Conservation (phyloP, 345 rosid genomes). For the Gynandropsis gynandra region DNA sequence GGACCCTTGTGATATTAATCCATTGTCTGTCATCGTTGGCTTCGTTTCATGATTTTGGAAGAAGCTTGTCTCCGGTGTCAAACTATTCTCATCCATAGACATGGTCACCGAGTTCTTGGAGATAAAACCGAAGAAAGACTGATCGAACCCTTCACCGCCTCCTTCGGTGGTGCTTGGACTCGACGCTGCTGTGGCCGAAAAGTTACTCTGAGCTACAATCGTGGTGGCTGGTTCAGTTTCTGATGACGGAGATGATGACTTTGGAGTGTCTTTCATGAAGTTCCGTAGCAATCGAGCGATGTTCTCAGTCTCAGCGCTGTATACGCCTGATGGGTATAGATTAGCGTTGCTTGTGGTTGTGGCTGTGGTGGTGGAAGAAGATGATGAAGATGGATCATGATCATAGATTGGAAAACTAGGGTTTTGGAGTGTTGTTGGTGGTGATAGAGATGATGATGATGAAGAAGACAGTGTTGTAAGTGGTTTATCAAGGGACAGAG, state of each 20-base stretch:
- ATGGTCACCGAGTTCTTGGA: conserved; percentile 15
- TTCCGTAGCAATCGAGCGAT: conserved; percentile 58
- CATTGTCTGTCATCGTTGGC: conserved; percentile 27
- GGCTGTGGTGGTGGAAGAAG: conserved; percentile 28
- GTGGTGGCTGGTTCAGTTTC: conserved; percentile 21
- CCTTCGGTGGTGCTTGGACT: conserved; percentile 22
- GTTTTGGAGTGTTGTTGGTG: conserved; percentile 18
- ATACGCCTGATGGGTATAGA: conserved; percentile 27
- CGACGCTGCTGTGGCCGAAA: background rate
- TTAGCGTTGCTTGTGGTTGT: conserved; percentile 23
- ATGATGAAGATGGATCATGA: conserved; percentile 27
- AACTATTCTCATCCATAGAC: conserved; percentile 28
- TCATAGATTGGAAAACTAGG: conserved; percentile 22
- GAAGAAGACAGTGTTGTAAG: conserved; percentile 17
- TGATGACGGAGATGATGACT: conserved; percentile 20
- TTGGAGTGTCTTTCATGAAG: conserved; percentile 51
- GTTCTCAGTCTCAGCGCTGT: conserved; percentile 68
- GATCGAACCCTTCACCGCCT: conserved; percentile 24
- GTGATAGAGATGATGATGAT: conserved; percentile 18
- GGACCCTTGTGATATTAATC: conserved; percentile 35
- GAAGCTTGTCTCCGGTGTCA: conserved; percentile 37
- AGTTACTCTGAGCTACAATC: conserved; percentile 13
- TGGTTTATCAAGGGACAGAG: conserved; percentile 63
- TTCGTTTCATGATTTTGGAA: conserved; percentile 43
- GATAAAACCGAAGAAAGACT: conserved; percentile 43